A percentile compares a stretch with the other conserved stretches of the same genome.
These are phyloP conservation scores for Colletotrichum tamarilloi DNA, from an alignment of 2,329 filamentous ascomycete species.

Conservation along the genomic window DNA sequence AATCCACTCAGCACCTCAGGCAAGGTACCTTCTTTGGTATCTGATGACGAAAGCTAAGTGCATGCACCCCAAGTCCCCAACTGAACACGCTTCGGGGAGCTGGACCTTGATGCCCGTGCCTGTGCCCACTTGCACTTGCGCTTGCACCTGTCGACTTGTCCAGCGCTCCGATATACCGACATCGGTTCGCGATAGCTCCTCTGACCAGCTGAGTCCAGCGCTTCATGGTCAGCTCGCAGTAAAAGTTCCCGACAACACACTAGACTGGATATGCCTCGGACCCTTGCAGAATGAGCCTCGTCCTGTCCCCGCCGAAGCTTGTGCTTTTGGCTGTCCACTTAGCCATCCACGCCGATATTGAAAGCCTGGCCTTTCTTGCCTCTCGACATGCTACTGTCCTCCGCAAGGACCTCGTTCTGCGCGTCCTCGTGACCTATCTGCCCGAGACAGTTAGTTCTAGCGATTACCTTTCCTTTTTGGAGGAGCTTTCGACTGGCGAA, in stretches of 20 bases:
- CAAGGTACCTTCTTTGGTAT: background rate
- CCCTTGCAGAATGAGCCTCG: slow-evolving; percentile 48
- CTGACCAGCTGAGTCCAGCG: background rate
- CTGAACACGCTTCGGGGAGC: background rate
- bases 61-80: background rate
- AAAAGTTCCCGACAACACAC: background rate
- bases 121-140: background rate
- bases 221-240: background rate
- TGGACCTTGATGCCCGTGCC: slow-evolving; percentile 6
- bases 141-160: slow-evolving; percentile 1
- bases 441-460: slow-evolving; percentile 76
- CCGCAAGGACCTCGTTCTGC: slow-evolving; percentile 72
- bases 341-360: slow-evolving; percentile 73
- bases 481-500: slow-evolving; percentile 63
- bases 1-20: background rate
- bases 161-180: background rate
- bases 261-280: slow-evolving; percentile 24
- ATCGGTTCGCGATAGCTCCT: background rate
- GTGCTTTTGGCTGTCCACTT: slow-evolving; percentile 79
- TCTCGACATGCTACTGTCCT: slow-evolving; percentile 68
- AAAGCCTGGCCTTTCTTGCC: slow-evolving; percentile 70
- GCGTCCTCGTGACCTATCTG: slow-evolving; percentile 80
- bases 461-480: slow-evolving; percentile 71
- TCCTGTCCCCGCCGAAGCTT: slow-evolving; percentile 74
- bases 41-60: slow-evolving; percentile 27